phyloP scores from a whole-genome alignment of 345 rosid species.

The Limnanthes douglasii region DNA sequence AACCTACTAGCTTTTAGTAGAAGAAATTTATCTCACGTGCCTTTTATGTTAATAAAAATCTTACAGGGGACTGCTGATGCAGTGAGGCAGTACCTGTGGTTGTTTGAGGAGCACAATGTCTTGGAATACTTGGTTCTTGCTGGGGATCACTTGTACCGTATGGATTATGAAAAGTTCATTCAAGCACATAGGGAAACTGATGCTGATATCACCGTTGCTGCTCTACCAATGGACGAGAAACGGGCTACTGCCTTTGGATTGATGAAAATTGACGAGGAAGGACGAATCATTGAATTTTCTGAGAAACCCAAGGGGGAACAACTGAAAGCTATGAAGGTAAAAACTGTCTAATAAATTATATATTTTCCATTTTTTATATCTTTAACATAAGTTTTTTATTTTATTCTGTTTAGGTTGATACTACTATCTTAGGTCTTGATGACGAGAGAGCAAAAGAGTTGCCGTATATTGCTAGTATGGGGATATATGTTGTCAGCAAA shows the following conservation, averaged over 20 bases:
- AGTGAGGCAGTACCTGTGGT: slow-evolving; percentile 88
- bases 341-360: too few species aligned
- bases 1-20: not conserved
- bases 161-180: slow-evolving; percentile 95
- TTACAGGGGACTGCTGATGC: slow-evolving; percentile 96
- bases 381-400: too few species aligned
- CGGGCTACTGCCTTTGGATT: slow-evolving; percentile 89
- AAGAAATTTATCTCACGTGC: not conserved
- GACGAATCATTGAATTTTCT: slow-evolving; percentile 77
- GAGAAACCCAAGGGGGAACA: slow-evolving; percentile 97
- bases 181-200: slow-evolving; percentile 95
- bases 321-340: slow-evolving; percentile 79
- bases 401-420: slow-evolving; percentile 51
- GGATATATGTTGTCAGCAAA: slow-evolving; percentile 89
- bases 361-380: too few species aligned
- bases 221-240: slow-evolving; percentile 90
- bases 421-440: slow-evolving; percentile 88
- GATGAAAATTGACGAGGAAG: slow-evolving; percentile 98
- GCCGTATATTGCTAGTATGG: slow-evolving; percentile 99
- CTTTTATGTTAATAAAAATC: not conserved
- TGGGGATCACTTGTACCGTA: slow-evolving; percentile 91
- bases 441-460: slow-evolving; percentile 80
- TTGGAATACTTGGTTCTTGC: slow-evolving; percentile 89
- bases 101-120: slow-evolving; percentile 94
- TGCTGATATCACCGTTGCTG: slow-evolving; percentile 98